Base-by-base conservation (phyloP, 305 asterid genomes). In the Rubia peregrina region DNA sequence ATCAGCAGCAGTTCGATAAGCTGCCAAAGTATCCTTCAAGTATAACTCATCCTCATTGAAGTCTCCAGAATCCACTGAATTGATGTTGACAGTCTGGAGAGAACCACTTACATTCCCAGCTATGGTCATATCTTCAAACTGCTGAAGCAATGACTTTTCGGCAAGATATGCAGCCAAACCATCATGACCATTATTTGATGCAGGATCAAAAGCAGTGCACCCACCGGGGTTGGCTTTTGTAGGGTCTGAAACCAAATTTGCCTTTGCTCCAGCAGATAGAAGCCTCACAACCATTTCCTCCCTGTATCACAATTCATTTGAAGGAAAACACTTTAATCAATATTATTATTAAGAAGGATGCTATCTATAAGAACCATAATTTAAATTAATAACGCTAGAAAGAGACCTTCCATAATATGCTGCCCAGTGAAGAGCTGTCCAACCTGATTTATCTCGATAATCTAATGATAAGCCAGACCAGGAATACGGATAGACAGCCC, bases 381-480 rank as follows among this genome's bases (percentile, higher is more conserved):
- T 49, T 69, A 53, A 69, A 36, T 16, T 13, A 11, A 24, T 55
- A 33, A 41, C 24, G 24, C 59, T 51, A 24, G 24, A 13, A 43
- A n/a, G 67, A 57, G 43, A 83, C 99, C 96, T 90, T 83, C 99
- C 99, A 79, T 78, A 82, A 84, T 79, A 84, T 36, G 99, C 97
- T 69, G 99, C 99, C 97, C 96, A 91, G 72, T 95, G 99, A 79
- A 95, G 88, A 71, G 99, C 92, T 11, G 98, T 90, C 99, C 99
- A 91, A 74, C 99, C 98, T 70, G 44, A 76, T 82, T 90, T 91
- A 81, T 95, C 99, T 77, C 99, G 88, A 78, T 87, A 90, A 85
- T 95, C 96, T 81, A 91, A 22, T 7, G 99, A 90, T 74, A 95
- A 79, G 65, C 94, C 96, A 30, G 99, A 84, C 83, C 86, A 89